Evolutionary conservation across 148 eudicot genomes (phyloP).

Genomic region (Drosera capensis): DNA sequence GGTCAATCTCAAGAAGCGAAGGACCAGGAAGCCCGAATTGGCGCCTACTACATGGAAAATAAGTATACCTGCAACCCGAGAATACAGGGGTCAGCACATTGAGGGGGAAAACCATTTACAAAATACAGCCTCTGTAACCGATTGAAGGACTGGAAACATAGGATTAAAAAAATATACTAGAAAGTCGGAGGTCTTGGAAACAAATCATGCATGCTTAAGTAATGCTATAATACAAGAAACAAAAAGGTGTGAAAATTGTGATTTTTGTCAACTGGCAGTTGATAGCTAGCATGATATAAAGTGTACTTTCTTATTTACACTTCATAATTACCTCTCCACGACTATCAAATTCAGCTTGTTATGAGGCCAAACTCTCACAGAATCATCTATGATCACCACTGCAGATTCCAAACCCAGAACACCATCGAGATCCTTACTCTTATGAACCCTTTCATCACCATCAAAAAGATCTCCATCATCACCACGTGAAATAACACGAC

Average conservation of each 20-base stretch:
- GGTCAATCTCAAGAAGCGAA: slow-evolving; percentile 96
- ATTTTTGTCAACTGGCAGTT: too few species aligned
- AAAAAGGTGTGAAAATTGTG: neutral
- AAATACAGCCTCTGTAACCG: too few species aligned
- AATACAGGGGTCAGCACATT: slow-evolving; percentile 3
- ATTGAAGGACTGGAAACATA: too few species aligned
- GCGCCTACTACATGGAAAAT: slow-evolving; percentile 91
- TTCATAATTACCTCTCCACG: slow-evolving; percentile 68
- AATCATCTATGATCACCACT: slow-evolving; percentile 91
- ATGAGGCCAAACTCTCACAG: slow-evolving; percentile 96
- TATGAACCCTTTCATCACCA: slow-evolving; percentile 77
- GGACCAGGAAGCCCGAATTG: slow-evolving; percentile 97
- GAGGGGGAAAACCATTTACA: too few species aligned
- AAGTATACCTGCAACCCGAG: slow-evolving; percentile 52
- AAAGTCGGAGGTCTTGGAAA: too few species aligned
- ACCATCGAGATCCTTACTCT: slow-evolving; percentile 95
- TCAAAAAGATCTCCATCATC: slow-evolving; percentile 71
- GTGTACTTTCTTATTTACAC: neutral
- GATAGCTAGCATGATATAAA: too few species aligned
- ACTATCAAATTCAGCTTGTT: slow-evolving; percentile 85
- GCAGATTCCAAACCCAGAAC: slow-evolving; percentile 96
- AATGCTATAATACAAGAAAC: too few species aligned
- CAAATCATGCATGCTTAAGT: too few species aligned
- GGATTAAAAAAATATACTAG: too few species aligned
- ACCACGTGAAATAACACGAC: slow-evolving; percentile 86